A percentile compares a stretch with the other conserved stretches of the same genome.
Evolutionary conservation across 352 stramenopile species (phyloP).

Genomic region (Phytophthora syringae): DNA sequence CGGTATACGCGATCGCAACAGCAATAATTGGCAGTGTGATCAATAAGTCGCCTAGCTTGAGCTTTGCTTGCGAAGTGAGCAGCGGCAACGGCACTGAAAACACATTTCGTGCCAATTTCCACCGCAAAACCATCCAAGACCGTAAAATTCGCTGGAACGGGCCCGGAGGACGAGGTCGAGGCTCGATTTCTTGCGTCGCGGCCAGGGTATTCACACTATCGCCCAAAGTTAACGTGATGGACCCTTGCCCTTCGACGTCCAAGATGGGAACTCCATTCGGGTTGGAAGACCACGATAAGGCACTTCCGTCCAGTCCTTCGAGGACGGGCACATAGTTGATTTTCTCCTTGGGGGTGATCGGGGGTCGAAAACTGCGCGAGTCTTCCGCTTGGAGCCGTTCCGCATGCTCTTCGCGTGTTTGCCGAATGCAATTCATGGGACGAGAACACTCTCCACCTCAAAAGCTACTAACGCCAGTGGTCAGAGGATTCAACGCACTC

Average conservation of each 20-base stretch:
- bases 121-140: constrained; percentile 42
- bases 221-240: constrained; percentile 27
- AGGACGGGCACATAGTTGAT: constrained; percentile 37
- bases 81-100: constrained; percentile 40
- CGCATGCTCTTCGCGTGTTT: constrained; percentile 22
- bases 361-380: constrained; percentile 9
- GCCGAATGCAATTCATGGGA: constrained; percentile 17
- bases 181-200: constrained; percentile 19
- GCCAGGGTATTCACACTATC: constrained; percentile 29
- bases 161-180: constrained; percentile 19
- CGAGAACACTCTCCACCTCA: neutral
- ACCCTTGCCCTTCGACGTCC: constrained; percentile 27
- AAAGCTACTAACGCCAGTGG: constrained; percentile 27
- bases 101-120: constrained; percentile 35
- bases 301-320: constrained; percentile 27
- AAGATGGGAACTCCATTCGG: constrained; percentile 36
- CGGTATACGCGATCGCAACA: constrained; percentile 5
- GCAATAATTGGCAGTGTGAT: constrained; percentile 37
- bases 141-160: constrained; percentile 36
- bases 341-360: constrained; percentile 21
- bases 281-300: constrained; percentile 22
- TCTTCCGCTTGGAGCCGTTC: constrained; percentile 22
- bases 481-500: constrained; percentile 24
- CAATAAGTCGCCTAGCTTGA: constrained; percentile 51
- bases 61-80: constrained; percentile 31